These are phyloP conservation scores for Vigna hirtella DNA, from an alignment of 306 rosid genomes.

Conservation along the genomic window DNA sequence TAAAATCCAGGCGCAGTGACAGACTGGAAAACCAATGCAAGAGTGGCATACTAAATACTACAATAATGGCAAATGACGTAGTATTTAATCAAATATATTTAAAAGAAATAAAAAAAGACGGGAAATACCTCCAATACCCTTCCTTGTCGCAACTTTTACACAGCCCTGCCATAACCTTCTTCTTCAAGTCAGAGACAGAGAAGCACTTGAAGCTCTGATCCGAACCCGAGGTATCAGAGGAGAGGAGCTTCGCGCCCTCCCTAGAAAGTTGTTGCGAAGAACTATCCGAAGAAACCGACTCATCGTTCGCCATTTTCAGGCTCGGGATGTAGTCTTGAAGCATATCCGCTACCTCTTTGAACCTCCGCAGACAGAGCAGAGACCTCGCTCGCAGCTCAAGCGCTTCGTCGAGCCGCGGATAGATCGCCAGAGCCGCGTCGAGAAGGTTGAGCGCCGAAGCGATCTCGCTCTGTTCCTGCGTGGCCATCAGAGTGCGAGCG, in stretches of 20 bases:
- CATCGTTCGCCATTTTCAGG: constrained; percentile 66
- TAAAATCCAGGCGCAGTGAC: neutral
- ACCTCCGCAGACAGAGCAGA: constrained; percentile 72
- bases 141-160: constrained; percentile 74
- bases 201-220: constrained; percentile 91
- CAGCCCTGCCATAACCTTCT: constrained; percentile 87
- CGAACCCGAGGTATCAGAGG: constrained; percentile 47
- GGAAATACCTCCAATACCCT: constrained; percentile 88
- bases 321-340: constrained; percentile 95
- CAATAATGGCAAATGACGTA: neutral
- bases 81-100: too few species aligned
- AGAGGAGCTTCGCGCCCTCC: constrained; percentile 80
- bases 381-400: constrained; percentile 85
- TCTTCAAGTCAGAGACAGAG: constrained; percentile 93
- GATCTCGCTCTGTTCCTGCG: constrained; percentile 70
- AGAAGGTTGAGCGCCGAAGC: constrained; percentile 69
- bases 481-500: constrained; percentile 75
- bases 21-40: constrained; percentile 46
- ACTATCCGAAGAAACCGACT: constrained; percentile 59
- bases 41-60: neutral
- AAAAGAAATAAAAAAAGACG: too few species aligned
- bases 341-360: constrained; percentile 92
- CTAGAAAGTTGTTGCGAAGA: constrained; percentile 68
- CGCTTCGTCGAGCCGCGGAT: constrained; percentile 74
- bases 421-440: constrained; percentile 81